Conservation (phyloP, 345 rosid genomes). For the Orychophragmus violaceus region DNA sequence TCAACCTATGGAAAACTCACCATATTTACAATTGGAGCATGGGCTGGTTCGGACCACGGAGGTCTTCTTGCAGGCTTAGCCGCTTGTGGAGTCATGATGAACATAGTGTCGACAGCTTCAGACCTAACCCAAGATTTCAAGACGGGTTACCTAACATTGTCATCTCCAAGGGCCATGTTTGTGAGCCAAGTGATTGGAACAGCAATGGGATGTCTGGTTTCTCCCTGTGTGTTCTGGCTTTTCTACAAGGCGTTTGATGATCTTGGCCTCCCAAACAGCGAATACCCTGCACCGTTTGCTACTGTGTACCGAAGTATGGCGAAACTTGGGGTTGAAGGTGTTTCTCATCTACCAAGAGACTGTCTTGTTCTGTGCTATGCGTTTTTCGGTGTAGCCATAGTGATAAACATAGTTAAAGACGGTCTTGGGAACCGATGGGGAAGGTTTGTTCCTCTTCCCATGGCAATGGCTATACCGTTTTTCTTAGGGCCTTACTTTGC, state of each 20-base stretch:
- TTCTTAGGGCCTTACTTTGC: constrained; percentile 81
- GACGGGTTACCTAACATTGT: constrained; percentile 82
- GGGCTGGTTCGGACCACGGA: constrained; percentile 62
- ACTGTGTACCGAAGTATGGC: constrained; percentile 70
- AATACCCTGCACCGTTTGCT: constrained; percentile 80
- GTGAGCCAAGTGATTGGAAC: constrained; percentile 75
- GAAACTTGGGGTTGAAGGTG: constrained; percentile 65
- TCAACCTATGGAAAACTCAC: constrained; percentile 82
- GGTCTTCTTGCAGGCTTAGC: constrained; percentile 81
- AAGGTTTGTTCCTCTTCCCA: constrained; percentile 77
- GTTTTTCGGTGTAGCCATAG: constrained; percentile 46
- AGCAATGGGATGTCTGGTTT: constrained; percentile 57
- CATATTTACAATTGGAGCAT: constrained; percentile 69
- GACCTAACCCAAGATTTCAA: constrained; percentile 93
- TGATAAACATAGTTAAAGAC: constrained; percentile 37
- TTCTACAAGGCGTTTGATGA: constrained; percentile 67
- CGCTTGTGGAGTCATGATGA: constrained; percentile 93
- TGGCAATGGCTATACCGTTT: constrained; percentile 97
- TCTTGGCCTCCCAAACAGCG: constrained; percentile 56
- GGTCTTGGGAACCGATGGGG: constrained; percentile 25
- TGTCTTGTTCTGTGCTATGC: constrained; percentile 50
- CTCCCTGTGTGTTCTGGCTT: constrained; percentile 78
- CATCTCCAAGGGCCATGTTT: constrained; percentile 89
- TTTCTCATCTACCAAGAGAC: constrained; percentile 60
- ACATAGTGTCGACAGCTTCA: constrained; percentile 90